Conservation (phyloP, 768 basidiomycete genomes). For the Hericium rajendrae region DNA sequence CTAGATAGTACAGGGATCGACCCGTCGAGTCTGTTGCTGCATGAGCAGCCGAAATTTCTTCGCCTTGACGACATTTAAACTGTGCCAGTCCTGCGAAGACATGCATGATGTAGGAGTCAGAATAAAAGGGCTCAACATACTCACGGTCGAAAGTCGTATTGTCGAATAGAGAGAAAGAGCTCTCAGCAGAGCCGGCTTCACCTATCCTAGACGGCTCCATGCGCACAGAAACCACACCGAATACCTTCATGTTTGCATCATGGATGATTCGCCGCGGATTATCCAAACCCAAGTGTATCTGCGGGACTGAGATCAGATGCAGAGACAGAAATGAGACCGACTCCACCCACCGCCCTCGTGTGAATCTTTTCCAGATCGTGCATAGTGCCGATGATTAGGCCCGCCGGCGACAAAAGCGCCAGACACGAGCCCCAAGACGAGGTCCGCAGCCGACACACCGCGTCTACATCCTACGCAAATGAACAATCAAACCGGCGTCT, state of each 20-base stretch:
- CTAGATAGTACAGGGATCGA: conserved; percentile 35
- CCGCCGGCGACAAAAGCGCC: conserved; percentile 44
- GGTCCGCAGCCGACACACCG: conserved; percentile 44
- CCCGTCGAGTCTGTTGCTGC: conserved; percentile 75
- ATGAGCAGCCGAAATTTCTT: conserved; percentile 63
- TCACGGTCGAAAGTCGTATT: conserved; percentile 48
- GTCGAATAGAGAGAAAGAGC: conserved; percentile 60
- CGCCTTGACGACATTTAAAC: conserved; percentile 39
- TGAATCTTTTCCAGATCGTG: conserved; percentile 70
- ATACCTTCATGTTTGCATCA: conserved; percentile 40
- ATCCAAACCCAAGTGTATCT: conserved; percentile 67
- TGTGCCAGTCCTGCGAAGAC: conserved; percentile 31
- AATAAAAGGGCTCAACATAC: background rate
- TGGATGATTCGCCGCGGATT: conserved; percentile 63
- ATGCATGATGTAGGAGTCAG: background rate
- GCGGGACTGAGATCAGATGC: background rate
- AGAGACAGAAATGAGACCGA: background rate
- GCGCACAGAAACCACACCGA: conserved; percentile 57
- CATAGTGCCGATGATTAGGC: conserved; percentile 57
- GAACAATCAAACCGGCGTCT: background rate
- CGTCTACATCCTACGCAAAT: conserved; percentile 34
- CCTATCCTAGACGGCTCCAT: conserved; percentile 45
- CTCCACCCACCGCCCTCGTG: conserved; percentile 54
- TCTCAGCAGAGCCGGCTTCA: conserved; percentile 33
- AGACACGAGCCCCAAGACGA: conserved; percentile 40